Evolutionary conservation across 2,329 filamentous ascomycete genomes (phyloP).

Genomic region (Rasamsonia emersonii): DNA sequence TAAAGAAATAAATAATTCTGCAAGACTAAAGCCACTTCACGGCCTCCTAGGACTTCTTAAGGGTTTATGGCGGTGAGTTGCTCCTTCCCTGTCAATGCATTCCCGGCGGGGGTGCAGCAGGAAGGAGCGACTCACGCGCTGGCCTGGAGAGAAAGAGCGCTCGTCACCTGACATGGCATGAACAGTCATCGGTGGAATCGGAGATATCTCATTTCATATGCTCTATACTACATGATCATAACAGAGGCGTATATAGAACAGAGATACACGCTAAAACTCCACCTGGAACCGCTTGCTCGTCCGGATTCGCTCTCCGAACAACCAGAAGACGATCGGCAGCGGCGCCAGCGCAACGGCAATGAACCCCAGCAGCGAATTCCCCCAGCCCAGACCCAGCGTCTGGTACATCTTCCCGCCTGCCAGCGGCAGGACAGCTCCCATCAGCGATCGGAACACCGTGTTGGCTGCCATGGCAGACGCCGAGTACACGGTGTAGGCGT

Average conservation of each 20-base stretch:
- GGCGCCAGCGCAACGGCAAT: constrained; percentile 44
- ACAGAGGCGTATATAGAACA: no score
- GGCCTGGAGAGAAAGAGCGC: no score
- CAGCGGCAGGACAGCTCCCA: constrained; percentile 52
- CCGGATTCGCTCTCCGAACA: constrained; percentile 27
- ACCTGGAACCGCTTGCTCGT: constrained; percentile 15
- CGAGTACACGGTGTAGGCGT: constrained; percentile 41
- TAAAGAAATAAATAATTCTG: no score
- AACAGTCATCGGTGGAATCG: no score
- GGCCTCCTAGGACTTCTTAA: no score
- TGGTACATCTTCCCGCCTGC: constrained; percentile 47
- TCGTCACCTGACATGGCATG: no score
- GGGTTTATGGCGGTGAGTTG: no score
- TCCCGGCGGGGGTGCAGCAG: no score
- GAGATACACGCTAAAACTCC: constrained; percentile 3
- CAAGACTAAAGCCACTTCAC: no score
- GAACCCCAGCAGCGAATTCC: constrained; percentile 48
- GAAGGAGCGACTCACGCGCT: no score
- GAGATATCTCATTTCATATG: no score
- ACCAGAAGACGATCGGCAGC: constrained; percentile 26
- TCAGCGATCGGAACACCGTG: constrained; percentile 47
- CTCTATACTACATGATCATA: background rate
- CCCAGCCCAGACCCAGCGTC: constrained; percentile 41
- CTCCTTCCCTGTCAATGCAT: no score
- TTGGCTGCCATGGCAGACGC: constrained; percentile 47